Conservation (phyloP, 208 protist genomes). For the Histomonas meleagridis region DNA sequence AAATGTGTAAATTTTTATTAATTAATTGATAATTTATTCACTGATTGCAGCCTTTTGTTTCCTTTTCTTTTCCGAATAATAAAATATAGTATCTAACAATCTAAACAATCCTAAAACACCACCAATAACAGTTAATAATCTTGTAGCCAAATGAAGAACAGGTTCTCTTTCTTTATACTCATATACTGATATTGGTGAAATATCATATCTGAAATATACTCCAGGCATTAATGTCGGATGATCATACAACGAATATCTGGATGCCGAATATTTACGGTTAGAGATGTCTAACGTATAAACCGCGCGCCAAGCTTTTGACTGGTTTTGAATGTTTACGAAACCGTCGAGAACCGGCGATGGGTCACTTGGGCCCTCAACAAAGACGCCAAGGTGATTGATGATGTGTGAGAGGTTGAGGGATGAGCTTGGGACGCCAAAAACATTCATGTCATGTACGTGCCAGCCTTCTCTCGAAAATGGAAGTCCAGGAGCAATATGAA, state of each 20-base stretch:
- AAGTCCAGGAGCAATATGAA: background rate
- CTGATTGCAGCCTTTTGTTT: too few species aligned
- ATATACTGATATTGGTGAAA: background rate
- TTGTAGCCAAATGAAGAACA: background rate
- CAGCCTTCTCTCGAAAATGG: background rate
- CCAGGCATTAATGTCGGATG: background rate
- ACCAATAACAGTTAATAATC: conserved; percentile 2
- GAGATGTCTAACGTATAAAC: conserved; percentile 29
- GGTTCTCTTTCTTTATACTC: background rate
- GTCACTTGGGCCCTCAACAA: too few species aligned
- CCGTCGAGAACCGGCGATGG: background rate
- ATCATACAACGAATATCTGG: background rate
- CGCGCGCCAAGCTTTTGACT: background rate
- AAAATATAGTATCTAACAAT: background rate
- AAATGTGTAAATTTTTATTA: too few species aligned
- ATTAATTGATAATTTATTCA: too few species aligned
- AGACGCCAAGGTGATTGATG: background rate
- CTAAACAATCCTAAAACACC: background rate
- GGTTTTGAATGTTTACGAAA: background rate
- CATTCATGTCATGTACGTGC: background rate
- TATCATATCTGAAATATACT: background rate
- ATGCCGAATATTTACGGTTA: background rate
- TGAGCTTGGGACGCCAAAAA: background rate
- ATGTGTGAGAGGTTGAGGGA: background rate
- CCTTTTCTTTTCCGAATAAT: background rate